Evolutionary conservation across 768 basidiomycete genomes (phyloP).

Genomic region (Mycena sanguinolenta): DNA sequence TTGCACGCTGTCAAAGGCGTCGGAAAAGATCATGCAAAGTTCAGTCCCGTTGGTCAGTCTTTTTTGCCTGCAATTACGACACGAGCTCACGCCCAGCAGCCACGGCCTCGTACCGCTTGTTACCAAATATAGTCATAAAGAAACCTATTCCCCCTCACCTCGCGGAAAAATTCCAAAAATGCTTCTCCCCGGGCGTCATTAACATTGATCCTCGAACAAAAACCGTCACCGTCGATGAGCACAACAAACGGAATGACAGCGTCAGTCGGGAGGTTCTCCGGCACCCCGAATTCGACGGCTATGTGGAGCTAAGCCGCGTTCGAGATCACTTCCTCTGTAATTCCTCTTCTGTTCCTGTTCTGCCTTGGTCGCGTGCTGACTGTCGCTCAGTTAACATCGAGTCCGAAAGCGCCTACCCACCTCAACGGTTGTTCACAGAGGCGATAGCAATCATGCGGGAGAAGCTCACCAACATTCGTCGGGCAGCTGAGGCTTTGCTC

Average conservation of each 20-base stretch:
- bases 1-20: slow-evolving; percentile 93
- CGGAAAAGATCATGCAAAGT: slow-evolving; percentile 97
- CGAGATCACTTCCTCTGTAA: slow-evolving; percentile 94
- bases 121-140: slow-evolving; percentile 84
- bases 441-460: slow-evolving; percentile 84
- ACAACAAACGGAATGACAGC: slow-evolving; percentile 83
- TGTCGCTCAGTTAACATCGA: slow-evolving; percentile 83
- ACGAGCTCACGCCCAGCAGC: slow-evolving; percentile 58
- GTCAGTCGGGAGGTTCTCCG: slow-evolving; percentile 94
- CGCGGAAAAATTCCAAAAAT: slow-evolving; percentile 85
- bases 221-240: slow-evolving; percentile 71
- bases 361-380: slow-evolving; percentile 18
- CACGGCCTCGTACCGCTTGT: slow-evolving; percentile 94
- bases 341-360: slow-evolving; percentile 42
- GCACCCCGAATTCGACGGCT: slow-evolving; percentile 90
- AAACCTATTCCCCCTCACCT: slow-evolving; percentile 84
- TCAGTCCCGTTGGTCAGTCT: slow-evolving; percentile 88
- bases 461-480: slow-evolving; percentile 75
- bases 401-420: slow-evolving; percentile 89
- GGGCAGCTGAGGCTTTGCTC: slow-evolving; percentile 71
- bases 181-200: slow-evolving; percentile 90
- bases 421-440: slow-evolving; percentile 86
- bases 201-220: slow-evolving; percentile 70
- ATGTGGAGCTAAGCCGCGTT: slow-evolving; percentile 86
- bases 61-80: not conserved